phyloP scores from a whole-genome alignment of 2,329 filamentous ascomycete species.

The Westerdykella aurantiaca region DNA sequence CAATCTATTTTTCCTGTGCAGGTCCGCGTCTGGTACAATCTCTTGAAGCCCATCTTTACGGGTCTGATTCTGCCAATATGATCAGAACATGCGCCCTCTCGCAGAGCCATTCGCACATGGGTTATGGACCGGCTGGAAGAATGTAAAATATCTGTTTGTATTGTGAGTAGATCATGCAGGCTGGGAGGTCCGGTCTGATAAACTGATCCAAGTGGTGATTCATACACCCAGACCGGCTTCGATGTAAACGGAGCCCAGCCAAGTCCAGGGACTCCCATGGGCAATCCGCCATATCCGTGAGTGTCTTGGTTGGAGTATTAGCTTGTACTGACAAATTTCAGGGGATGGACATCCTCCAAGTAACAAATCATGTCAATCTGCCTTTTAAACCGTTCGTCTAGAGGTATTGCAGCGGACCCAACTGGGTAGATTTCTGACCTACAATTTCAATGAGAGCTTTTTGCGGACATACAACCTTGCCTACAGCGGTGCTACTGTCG shows the following conservation, averaged over 20 bases:
- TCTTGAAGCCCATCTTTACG: too few relatives aligned
- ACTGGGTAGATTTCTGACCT: conserved; percentile 49
- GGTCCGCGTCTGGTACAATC: too few relatives aligned
- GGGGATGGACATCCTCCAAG: conserved; percentile 29
- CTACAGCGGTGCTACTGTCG: conserved; percentile 43
- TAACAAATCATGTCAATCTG: neutral
- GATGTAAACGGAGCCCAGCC: conserved; percentile 49
- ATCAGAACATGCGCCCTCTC: conserved; percentile 18
- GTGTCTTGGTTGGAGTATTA: neutral
- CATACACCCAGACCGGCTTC: conserved; percentile 57
- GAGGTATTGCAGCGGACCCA: conserved; percentile 42
- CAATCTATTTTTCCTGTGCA: too few relatives aligned
- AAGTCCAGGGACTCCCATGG: conserved; percentile 51
- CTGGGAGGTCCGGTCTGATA: neutral
- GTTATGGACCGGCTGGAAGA: conserved; percentile 30
- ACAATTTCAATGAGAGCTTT: conserved; percentile 36
- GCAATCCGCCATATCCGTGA: conserved; percentile 53
- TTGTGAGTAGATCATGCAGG: conserved; percentile 14
- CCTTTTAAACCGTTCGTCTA: conserved; percentile 1
- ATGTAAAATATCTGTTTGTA: conserved; percentile 32
- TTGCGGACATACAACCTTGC: conserved; percentile 50
- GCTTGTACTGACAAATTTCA: conserved; percentile 6
- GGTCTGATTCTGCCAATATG: conserved; percentile 7
- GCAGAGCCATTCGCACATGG: conserved; percentile 15
- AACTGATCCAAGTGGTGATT: conserved; percentile 47